Base-by-base conservation (phyloP, 345 rosid genomes). In the Boechera retrofracta region DNA sequence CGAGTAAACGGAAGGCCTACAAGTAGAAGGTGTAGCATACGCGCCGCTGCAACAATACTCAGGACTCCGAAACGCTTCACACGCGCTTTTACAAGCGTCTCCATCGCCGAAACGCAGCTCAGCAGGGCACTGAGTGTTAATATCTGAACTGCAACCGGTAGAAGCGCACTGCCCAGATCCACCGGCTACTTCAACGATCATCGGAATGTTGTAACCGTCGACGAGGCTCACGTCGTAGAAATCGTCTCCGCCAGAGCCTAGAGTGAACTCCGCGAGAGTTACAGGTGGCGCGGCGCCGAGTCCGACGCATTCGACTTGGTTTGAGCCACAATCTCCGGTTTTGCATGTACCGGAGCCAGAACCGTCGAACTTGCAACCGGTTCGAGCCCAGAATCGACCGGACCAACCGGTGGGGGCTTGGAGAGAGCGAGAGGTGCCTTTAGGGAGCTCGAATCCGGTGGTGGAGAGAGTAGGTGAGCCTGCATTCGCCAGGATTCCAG, bases 31-130 rank as follows among this genome's bases (percentile, higher is more conserved):
- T 36, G 97, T 86, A 38, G 84, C 87, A 67, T 85, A 95, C 89
- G 91, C 97, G 82, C 99, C 98, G 32, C 98, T 95, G 32, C 99
- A 95, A 59, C 99, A 95, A 52, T 90, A 95, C 86, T 95, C 96
- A 0, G 98, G 94, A 59, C 92, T 88, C 69, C 96, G 85, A 66
- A 95, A 95, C 4, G 96, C 99, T 70, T 85, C 89, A 57, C 99
- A 92, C 74, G 99, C 99, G 85, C 98, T 92, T 75, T 86, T 92
- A 75, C 98, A 92, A 48, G 93, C 99, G 64, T 79, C 82, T 0
- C 94, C 96, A 1, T 84, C 86, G 2, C 93, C 94, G 1, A 76
- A 86, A 47, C 80, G 80, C 39, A 95, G 83, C 80, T 95, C 98
- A 10, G 82, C 58, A 2, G 99, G 99, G 65, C 99, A 95, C 72